Conservation (phyloP, 2,329 filamentous ascomycete species). For the Beauveria sp. region DNA sequence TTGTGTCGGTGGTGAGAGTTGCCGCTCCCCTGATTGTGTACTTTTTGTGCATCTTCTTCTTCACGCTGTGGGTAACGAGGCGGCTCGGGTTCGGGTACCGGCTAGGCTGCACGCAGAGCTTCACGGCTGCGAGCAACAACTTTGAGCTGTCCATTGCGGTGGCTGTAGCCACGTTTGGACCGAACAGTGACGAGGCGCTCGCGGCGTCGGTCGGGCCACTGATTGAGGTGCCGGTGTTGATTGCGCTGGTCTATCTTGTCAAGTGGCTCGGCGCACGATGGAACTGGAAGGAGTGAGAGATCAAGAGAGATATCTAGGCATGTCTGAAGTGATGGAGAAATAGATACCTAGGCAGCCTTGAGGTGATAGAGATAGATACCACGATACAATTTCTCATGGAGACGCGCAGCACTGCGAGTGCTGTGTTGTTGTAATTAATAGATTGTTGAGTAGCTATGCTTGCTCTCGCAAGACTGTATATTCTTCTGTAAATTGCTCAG, state of each 20-base stretch:
- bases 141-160: conserved; percentile 76
- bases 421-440: not conserved
- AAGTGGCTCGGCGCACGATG: conserved; percentile 3
- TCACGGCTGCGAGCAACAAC: conserved; percentile 76
- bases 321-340: too few relatives aligned
- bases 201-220: conserved; percentile 69
- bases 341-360: too few relatives aligned
- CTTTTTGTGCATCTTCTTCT: conserved; percentile 61
- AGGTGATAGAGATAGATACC: too few relatives aligned
- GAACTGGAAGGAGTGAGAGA: conserved; percentile 8
- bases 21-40: conserved; percentile 68
- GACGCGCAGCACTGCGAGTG: too few relatives aligned
- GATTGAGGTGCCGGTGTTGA: conserved; percentile 68
- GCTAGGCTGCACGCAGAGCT: conserved; percentile 62
- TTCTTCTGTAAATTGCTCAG: not conserved
- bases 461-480: not conserved
- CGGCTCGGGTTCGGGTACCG: conserved; percentile 61
- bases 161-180: conserved; percentile 65
- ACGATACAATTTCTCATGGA: too few relatives aligned
- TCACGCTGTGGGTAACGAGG: conserved; percentile 51
- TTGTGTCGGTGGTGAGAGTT: conserved; percentile 67
- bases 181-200: conserved; percentile 63
- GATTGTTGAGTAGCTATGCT: not conserved
- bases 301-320: not conserved
- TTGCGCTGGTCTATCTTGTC: conserved; percentile 56